Evolutionary conservation across 495 filamentous ascomycete genomes (phyloP), one percentile per base, ranked within the genome.

Genomic region (Poronia punctata): DNA sequence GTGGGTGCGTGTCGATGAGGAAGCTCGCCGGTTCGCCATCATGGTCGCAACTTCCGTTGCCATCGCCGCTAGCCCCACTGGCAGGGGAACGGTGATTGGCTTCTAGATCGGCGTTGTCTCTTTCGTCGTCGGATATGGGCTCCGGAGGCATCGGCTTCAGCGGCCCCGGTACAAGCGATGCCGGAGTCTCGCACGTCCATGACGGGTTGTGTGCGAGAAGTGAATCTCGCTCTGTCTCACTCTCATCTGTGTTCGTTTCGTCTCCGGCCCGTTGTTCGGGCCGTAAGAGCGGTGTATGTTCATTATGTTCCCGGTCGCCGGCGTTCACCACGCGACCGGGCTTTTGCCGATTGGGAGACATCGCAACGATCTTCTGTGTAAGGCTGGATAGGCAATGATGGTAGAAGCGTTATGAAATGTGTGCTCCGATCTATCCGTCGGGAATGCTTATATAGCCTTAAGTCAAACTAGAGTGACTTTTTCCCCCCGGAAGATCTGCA

Each of bases 1-100:
- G 43, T 19, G 33, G 27, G 18, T 59, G 52, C 30, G 64, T 55
- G 33, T 62, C 58, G 45, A 56, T 50, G 20, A 67, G 61, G 36
- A 50, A 68, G 28, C 49, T 41, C 36, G 36, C 56, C 22, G 34
- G 15, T 8, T 29, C 15, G 0, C 32, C 16, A 22, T 6, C 14
- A n/a, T 15, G 21, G n/a, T 29, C 19, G 11, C 35, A 11, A 19
- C 10, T n/a, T 3, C 18, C 27, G 8, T 23, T 7, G 7, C 19
- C 23, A 23, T 48, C 43, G 15, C 21, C 29, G 25, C 27, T 11
- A 26, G 12, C 32, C 31, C 9, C 28, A 9, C n/a, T n/a, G n/a
- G n/a, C n/a, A n/a, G n/a, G n/a, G n/a, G n/a, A n/a, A n/a, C n/a
- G n/a, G n/a, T n/a, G n/a, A n/a, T 37, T 22, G 15, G 23, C 32